phyloP scores from a whole-genome alignment of 148 eudicot genomes.

The Cornus controversa region DNA sequence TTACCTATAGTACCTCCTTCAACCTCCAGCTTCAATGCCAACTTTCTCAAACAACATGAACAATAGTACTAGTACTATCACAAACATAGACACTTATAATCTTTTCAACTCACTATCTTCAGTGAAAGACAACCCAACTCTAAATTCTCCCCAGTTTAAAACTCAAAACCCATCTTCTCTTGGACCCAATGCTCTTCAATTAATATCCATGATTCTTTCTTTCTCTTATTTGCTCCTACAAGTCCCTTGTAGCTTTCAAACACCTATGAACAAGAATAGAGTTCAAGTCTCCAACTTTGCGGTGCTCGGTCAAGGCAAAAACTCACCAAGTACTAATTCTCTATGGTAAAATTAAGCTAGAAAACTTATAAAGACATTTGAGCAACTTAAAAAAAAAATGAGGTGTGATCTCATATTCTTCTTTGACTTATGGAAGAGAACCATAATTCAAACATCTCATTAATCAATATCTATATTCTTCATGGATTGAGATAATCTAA shows the following conservation, averaged over 20 bases:
- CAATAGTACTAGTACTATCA: conserved; percentile 24
- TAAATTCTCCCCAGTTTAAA: conserved; percentile 11
- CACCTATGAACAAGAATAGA: conserved; percentile 19
- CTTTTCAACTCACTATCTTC: conserved; percentile 51
- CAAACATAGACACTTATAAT: conserved; percentile 54
- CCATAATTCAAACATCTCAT: too few relatives aligned
- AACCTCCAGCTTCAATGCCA: conserved; percentile 35
- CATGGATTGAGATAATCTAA: too few relatives aligned
- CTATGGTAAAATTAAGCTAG: too few relatives aligned
- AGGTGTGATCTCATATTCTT: too few relatives aligned
- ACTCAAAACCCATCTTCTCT: conserved; percentile 23
- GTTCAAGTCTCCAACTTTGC: conserved; percentile 25
- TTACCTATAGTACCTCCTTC: conserved; percentile 65
- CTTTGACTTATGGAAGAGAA: too few relatives aligned
- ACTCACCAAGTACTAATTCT: conserved; percentile 29
- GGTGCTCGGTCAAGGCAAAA: conserved; percentile 32
- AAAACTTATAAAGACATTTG: too few relatives aligned
- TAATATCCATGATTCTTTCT: conserved; percentile 18
- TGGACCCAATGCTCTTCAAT: conserved; percentile 9
- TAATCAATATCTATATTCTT: too few relatives aligned
- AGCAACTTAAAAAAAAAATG: too few relatives aligned
- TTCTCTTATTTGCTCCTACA: conserved; percentile 65
- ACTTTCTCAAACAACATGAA: conserved; percentile 21
- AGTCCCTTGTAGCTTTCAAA: conserved; percentile 25
- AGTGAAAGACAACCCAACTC: conserved; percentile 29